Base-by-base conservation (phyloP, 805 yeast species). In the Saturnispora bothae region DNA sequence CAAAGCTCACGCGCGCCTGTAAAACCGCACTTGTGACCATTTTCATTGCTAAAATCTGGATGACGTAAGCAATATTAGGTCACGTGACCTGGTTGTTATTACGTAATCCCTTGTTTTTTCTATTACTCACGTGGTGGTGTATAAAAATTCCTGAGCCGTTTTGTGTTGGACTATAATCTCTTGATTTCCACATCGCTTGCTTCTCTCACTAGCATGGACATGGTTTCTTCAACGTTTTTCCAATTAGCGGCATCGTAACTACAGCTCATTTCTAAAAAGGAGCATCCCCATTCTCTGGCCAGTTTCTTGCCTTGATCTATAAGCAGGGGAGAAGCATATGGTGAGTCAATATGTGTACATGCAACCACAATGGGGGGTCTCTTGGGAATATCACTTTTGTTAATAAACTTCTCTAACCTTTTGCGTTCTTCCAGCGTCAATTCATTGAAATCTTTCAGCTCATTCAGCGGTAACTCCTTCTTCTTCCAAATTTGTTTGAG, bases 361-460 rank as follows among this genome's bases (percentile, higher is more conserved):
- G 78, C 68, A 4, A 82, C 63, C 49, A 80, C 59, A 13, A 79
- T 69, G 1, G 89, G 88, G 1, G 92, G 94, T 29, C 33, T n/a
- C 13, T 30, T 20, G 8, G 38, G 33, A n/a, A 31, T 29, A 8
- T 26, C 18, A 6, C 19, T 20, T 14, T 26, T 30, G 4, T 14
- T 27, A 13, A 20, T 21, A n/a, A 20, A 31, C 34, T 21, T 26
- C 12, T 22, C 38, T 9, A 25, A 13, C 13, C 21, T 28, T 39
- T 21, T 44, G 36, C 36, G 35, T 17, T 31, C 31, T 8, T 34
- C 25, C 4, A 22, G 34, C 7, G 33, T 19, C 4, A 33, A 21
- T 12, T 34, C 37, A 16, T 39, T 18, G 16, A 25, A 18, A 15
- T 38, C 36, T 17, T 33, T 33, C 19, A 36, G 3, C 21, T 33